Evolutionary conservation across 208 protist species (phyloP).

Genomic region (Leishmania mexicana): DNA sequence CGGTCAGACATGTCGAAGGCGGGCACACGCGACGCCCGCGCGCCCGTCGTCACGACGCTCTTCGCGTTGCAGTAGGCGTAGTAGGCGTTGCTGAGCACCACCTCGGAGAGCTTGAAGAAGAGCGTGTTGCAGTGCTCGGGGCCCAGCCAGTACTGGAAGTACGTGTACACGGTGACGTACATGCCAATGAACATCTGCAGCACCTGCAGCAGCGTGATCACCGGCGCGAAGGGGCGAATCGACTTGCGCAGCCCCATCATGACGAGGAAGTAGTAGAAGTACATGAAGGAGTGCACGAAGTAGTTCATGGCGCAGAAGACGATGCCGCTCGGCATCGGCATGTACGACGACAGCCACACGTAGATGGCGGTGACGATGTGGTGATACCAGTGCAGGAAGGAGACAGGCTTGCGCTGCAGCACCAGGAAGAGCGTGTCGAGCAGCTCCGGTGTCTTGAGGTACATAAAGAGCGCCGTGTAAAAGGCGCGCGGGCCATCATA

Average conservation of each 20-base stretch:
- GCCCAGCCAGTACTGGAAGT: constrained; percentile 37
- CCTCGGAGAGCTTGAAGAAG: constrained; percentile 21
- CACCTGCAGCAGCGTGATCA: constrained; percentile 86
- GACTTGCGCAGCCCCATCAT: constrained; percentile 52
- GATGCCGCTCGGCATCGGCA: constrained; percentile 42
- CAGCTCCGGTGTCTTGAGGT: constrained; percentile 82
- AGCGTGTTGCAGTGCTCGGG: constrained; percentile 9
- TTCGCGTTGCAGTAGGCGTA: constrained; percentile 5
- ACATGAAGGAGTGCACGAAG: constrained; percentile 93
- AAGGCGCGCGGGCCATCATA: constrained; percentile 37
- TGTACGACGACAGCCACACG: constrained; percentile 82
- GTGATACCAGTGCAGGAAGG: constrained; percentile 23
- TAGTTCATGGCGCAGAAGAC: constrained; percentile 32
- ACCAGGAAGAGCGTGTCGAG: constrained; percentile 78
- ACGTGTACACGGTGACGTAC: constrained; percentile 58
- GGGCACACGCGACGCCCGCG: constrained; percentile 42
- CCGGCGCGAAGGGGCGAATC: constrained; percentile 59
- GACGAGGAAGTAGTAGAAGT: constrained; percentile 91
- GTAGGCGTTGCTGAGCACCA: constrained; percentile 10
- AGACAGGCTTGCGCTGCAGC: constrained; percentile 52
- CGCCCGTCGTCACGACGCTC: constrained; percentile 38
- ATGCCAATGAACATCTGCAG: constrained; percentile 92
- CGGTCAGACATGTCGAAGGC: constrained; percentile 29
- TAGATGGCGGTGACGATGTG: constrained; percentile 80
- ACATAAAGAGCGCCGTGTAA: constrained; percentile 59